These are phyloP conservation scores for Panicum hallii DNA, from an alignment of 202 grass and related monocot genomes.

Conservation along the genomic window DNA sequence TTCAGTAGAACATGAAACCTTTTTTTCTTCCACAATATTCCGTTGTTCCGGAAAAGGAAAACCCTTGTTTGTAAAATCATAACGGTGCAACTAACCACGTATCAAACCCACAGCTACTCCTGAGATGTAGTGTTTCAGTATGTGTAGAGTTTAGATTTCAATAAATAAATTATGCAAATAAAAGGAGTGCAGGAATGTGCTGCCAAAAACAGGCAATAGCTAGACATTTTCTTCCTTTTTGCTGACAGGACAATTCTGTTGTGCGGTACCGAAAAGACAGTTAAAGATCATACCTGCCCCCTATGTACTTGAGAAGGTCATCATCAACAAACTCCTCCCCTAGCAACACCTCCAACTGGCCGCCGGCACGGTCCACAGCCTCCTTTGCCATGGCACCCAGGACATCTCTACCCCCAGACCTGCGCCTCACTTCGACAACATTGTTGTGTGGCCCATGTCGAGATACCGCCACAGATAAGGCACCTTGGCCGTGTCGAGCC, in stretches of 20 bases:
- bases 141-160: not conserved
- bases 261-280: not conserved
- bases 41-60: no score
- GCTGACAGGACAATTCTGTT: no score
- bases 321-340: not conserved
- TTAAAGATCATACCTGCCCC: not conserved
- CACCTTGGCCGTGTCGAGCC: not conserved
- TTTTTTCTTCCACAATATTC: no score
- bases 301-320: not conserved
- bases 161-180: not conserved
- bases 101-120: no score
- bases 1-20: no score
- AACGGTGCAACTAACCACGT: no score
- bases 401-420: not conserved
- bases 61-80: no score
- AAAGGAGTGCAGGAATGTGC: not conserved
- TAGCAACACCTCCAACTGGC: not conserved
- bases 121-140: not conserved
- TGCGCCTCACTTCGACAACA: not conserved
- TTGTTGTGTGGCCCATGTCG: not conserved
- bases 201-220: no score
- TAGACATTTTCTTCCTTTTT: not conserved
- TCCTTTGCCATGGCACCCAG: conserved; percentile 16
- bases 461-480: not conserved
- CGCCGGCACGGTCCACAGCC: not conserved